phyloP scores from a whole-genome alignment of 805 yeast species.

The Ogataea neopini region DNA sequence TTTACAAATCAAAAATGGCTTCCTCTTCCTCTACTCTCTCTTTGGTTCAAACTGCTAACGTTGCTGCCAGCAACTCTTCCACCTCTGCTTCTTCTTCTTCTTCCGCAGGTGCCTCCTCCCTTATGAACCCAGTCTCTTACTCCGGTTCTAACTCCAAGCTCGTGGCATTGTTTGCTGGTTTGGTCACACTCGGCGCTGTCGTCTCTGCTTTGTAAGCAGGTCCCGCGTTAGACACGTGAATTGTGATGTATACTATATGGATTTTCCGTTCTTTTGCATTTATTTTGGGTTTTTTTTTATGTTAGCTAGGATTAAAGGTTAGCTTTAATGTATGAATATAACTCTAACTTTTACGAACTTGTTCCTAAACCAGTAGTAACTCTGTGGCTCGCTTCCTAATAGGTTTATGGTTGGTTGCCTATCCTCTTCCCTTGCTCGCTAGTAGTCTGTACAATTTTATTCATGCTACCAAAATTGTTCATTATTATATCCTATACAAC shows the following conservation, averaged over 20 bases:
- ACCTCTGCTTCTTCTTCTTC: conserved; percentile 23
- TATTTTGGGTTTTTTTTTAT: conserved; percentile 3
- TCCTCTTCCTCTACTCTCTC: conserved; percentile 23
- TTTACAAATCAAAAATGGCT: conserved; percentile 16
- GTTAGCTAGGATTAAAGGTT: conserved; percentile 4
- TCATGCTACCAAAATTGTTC: neutral
- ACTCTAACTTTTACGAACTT: too few species aligned
- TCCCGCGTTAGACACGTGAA: neutral
- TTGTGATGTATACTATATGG: conserved; percentile 4
- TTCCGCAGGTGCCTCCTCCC: conserved; percentile 27
- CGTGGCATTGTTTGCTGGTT: conserved; percentile 30
- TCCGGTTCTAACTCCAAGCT: conserved; percentile 33
- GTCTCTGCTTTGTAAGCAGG: conserved; percentile 28
- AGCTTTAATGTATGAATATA: conserved; percentile 3
- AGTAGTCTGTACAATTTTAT: too few species aligned
- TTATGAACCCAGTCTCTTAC: conserved; percentile 26
- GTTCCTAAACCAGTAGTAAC: too few species aligned
- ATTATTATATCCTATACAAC: too few species aligned
- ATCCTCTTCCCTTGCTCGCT: too few species aligned
- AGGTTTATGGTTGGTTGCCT: too few species aligned
- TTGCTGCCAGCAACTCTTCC: conserved; percentile 16
- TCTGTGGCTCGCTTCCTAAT: too few species aligned
- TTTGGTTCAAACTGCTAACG: conserved; percentile 22
- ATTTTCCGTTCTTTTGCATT: conserved; percentile 1
- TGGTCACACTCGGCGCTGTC: conserved; percentile 31